Evolutionary conservation across 352 stramenopile genomes (phyloP).

Genomic region (Globisporangium irregulare): DNA sequence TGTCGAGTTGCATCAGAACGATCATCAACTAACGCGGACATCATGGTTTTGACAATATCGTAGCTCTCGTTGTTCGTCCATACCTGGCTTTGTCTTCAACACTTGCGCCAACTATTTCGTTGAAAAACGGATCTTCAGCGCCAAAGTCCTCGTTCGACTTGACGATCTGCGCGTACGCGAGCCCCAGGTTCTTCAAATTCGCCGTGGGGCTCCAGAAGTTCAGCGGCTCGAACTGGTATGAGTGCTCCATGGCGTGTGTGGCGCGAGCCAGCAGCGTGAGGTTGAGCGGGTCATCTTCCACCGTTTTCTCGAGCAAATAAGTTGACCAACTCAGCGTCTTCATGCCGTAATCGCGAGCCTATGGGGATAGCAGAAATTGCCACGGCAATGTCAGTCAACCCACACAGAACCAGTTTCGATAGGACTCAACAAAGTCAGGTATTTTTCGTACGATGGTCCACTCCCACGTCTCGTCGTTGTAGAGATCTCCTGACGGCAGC

Average conservation of each 20-base stretch:
- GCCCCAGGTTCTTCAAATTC: conserved; percentile 91
- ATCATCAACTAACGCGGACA: no score
- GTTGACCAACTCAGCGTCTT: conserved; percentile 80
- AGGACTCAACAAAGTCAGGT: neutral
- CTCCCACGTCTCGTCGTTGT: conserved; percentile 90
- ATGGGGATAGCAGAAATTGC: neutral
- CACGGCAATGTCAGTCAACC: neutral
- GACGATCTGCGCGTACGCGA: conserved; percentile 93
- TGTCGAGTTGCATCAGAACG: conserved; percentile 13
- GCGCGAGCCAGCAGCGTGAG: conserved; percentile 66
- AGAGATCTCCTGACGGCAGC: conserved; percentile 66
- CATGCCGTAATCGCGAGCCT: conserved; percentile 75
- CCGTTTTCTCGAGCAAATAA: conserved; percentile 84
- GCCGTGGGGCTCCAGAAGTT: conserved; percentile 57
- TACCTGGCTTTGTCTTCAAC: conserved; percentile 45
- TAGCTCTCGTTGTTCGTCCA: neutral
- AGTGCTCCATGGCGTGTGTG: conserved; percentile 66
- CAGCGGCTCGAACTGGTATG: conserved; percentile 60
- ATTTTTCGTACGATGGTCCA: conserved; percentile 80
- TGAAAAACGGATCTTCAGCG: conserved; percentile 47
- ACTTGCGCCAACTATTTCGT: conserved; percentile 33
- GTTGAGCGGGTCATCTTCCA: conserved; percentile 67
- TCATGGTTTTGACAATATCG: neutral
- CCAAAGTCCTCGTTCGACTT: conserved; percentile 63
- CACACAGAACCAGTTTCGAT: neutral